Percentiles rank a stretch among this genome's conserved stretches.
Evolutionary conservation across 805 yeast species (phyloP).

Genomic region (Scheffersomyces amazonensis): DNA sequence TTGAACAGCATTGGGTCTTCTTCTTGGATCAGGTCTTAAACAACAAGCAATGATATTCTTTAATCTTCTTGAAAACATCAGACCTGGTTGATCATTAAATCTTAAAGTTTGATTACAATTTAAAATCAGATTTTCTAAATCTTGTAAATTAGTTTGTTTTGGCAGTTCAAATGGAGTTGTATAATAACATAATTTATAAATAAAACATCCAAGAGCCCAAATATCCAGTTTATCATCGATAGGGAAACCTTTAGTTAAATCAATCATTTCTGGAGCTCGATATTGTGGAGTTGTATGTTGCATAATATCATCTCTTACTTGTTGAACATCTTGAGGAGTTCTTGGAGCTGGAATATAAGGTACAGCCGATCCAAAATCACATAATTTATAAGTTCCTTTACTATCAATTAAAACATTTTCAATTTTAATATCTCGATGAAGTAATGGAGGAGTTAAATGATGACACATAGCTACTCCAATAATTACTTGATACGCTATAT

Average conservation of each 20-base stretch:
- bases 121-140: constrained; percentile 58
- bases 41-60: constrained; percentile 62
- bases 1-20: constrained; percentile 74
- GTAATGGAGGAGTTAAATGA: constrained; percentile 62
- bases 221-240: constrained; percentile 81
- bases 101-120: constrained; percentile 48
- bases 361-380: constrained; percentile 83
- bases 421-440: constrained; percentile 80
- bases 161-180: constrained; percentile 76
- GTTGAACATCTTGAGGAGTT: constrained; percentile 55
- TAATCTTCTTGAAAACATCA: constrained; percentile 54
- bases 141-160: constrained; percentile 31
- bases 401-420: constrained; percentile 71
- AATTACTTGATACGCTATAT: constrained; percentile 66
- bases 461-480: constrained; percentile 80
- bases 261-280: constrained; percentile 83
- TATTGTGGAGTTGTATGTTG: constrained; percentile 85
- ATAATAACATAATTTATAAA: constrained; percentile 75
- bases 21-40: constrained; percentile 62
- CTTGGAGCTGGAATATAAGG: constrained; percentile 62
- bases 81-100: constrained; percentile 45
- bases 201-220: constrained; percentile 81
- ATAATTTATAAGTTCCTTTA: constrained; percentile 59
- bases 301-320: constrained; percentile 65
- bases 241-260: constrained; percentile 62